Conservation (phyloP, 169 alveolate species). For the Eimeria tenella region DNA sequence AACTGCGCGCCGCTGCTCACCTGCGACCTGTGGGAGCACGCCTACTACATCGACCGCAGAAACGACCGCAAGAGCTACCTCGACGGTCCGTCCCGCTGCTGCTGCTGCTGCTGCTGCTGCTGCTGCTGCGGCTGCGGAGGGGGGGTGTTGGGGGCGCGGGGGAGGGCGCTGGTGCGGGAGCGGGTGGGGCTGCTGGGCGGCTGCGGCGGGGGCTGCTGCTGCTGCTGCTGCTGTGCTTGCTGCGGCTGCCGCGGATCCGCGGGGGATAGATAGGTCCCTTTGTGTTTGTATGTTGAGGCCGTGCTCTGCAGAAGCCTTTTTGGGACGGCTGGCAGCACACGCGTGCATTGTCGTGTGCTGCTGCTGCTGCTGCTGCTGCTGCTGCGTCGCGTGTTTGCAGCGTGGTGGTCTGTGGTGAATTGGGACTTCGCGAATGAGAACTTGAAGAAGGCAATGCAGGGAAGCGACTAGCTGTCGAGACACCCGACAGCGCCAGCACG, state of each 20-base stretch:
- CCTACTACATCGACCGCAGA: constrained; percentile 93
- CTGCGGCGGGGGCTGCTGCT: too few relatives aligned
- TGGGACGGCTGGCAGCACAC: not conserved
- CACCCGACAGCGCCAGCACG: too few relatives aligned
- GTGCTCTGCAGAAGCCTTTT: too few relatives aligned
- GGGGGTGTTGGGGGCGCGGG: too few relatives aligned
- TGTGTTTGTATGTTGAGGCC: not conserved
- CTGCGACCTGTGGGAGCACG: constrained; percentile 96
- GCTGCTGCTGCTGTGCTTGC: not conserved
- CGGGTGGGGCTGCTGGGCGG: too few relatives aligned
- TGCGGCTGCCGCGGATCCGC: not conserved
- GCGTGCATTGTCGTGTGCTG: not conserved
- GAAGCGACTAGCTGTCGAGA: not conserved
- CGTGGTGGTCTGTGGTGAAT: constrained; percentile 93
- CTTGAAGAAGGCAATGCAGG: constrained; percentile 53
- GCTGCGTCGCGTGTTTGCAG: constrained; percentile 81
- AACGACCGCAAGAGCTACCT: constrained; percentile 87
- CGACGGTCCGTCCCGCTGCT: constrained; percentile 33
- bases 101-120: not conserved
- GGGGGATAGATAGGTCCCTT: not conserved
- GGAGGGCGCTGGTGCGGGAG: too few relatives aligned
- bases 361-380: not conserved
- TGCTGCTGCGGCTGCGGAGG: too few relatives aligned
- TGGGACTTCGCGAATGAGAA: constrained; percentile 90
- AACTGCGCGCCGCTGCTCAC: constrained; percentile 87